Conservation (phyloP, 345 rosid genomes). For the Fremontodendron californicum region DNA sequence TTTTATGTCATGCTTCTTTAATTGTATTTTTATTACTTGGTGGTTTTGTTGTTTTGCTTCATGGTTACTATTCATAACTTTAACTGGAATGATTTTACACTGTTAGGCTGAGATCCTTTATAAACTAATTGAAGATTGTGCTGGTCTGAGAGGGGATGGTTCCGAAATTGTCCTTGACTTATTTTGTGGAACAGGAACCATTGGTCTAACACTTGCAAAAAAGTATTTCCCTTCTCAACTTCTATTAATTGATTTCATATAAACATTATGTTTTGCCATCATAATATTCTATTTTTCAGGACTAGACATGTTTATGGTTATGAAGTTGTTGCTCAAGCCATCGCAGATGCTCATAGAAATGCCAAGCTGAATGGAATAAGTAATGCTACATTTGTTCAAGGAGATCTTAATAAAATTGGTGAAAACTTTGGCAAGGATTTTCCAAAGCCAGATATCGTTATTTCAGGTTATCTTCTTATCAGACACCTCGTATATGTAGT, state of each 20-base stretch:
- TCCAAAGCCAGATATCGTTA: slow-evolving; percentile 80
- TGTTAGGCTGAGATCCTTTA: slow-evolving; percentile 88
- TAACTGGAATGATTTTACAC: slow-evolving; percentile 15
- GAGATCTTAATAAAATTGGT: slow-evolving; percentile 90
- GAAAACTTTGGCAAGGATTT: slow-evolving; percentile 73
- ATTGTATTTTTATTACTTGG: background rate
- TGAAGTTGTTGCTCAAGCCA: slow-evolving; percentile 91
- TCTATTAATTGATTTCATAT: slow-evolving; percentile 2
- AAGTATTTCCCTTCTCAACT: slow-evolving; percentile 33
- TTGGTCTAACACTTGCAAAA: slow-evolving; percentile 85
- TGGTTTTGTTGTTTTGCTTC: slow-evolving; percentile 2
- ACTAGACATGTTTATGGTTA: slow-evolving; percentile 84
- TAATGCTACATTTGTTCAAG: slow-evolving; percentile 83
- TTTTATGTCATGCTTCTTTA: background rate
- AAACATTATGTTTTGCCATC: background rate
- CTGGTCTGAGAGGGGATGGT: slow-evolving; percentile 82
- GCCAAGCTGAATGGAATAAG: slow-evolving; percentile 71
- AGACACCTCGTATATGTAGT: background rate
- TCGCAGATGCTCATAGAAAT: slow-evolving; percentile 69
- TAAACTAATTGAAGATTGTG: slow-evolving; percentile 76
- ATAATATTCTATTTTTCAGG: slow-evolving; percentile 31
- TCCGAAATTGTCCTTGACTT: slow-evolving; percentile 91
- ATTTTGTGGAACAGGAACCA: slow-evolving; percentile 95
- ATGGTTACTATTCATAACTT: background rate
- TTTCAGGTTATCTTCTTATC: slow-evolving; percentile 53